A percentile compares a stretch with the other conserved stretches of the same genome.
Conservation (phyloP, 2,329 filamentous ascomycete species). For the Chaetothyriales sp. region DNA sequence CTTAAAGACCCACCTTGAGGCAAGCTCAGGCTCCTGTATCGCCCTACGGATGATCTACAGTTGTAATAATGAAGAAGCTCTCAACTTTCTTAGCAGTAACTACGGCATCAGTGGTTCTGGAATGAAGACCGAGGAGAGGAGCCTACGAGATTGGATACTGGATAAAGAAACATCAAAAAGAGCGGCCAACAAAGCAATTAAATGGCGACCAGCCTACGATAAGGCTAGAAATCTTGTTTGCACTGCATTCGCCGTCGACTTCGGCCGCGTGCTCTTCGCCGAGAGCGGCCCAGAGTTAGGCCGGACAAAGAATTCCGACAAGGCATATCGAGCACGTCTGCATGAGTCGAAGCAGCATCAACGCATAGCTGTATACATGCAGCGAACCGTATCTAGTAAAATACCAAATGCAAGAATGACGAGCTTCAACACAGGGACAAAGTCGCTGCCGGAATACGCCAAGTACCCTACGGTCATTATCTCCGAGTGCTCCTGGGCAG, state of each 20-base stretch:
- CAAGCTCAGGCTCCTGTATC: neutral
- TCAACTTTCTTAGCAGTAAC: constrained; percentile 3
- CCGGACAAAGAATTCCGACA: neutral
- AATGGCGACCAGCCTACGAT: constrained; percentile 6
- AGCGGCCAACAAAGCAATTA: constrained; percentile 5
- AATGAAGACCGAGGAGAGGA: constrained; percentile 2
- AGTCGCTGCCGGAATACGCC: constrained; percentile 2
- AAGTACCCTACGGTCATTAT: constrained; percentile 5
- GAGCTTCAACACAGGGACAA: constrained; percentile 1
- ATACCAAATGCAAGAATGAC: constrained; percentile 1
- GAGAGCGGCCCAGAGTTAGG: too few relatives aligned
- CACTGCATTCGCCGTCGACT: constrained; percentile 7
- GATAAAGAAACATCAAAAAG: constrained; percentile 1
- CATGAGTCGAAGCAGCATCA: constrained; percentile 2
- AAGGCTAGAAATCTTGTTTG: constrained; percentile 5
- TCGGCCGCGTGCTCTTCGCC: constrained; percentile 1
- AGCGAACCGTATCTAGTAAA: constrained; percentile 1
- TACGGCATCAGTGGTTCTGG: constrained; percentile 3
- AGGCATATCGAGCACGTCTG: neutral
- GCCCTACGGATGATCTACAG: constrained; percentile 4
- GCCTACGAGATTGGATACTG: constrained; percentile 8
- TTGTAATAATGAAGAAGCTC: constrained; percentile 7
- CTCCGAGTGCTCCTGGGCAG: constrained; percentile 5
- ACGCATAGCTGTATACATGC: constrained; percentile 7
- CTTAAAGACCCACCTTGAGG: constrained; percentile 2